Evolutionary conservation across 805 yeast genomes (phyloP).

Genomic region (Sugiyamaella chiloensis): DNA sequence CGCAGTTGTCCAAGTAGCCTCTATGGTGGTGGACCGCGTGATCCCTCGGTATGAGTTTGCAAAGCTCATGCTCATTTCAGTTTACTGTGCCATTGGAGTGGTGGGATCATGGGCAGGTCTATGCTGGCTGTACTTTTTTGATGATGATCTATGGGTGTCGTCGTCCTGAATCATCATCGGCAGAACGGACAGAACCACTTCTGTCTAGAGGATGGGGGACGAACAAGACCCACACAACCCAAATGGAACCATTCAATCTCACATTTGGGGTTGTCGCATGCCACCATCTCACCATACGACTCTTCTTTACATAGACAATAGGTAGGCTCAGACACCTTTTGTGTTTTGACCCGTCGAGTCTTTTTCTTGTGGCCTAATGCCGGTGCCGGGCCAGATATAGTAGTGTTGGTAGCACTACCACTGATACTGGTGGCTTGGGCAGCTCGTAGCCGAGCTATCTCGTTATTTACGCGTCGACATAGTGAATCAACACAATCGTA

Average conservation of each 20-base stretch:
- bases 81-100: conserved; percentile 84
- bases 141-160: conserved; percentile 43
- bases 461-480: conserved; percentile 8
- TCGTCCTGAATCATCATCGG: conserved; percentile 20
- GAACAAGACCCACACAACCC: conserved; percentile 77
- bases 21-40: conserved; percentile 54
- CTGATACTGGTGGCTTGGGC: neutral
- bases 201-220: conserved; percentile 63
- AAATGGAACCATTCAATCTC: conserved; percentile 90
- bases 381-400: neutral
- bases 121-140: conserved; percentile 83
- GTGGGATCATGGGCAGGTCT: conserved; percentile 84
- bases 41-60: conserved; percentile 66
- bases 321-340: conserved; percentile 7
- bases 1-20: conserved; percentile 55
- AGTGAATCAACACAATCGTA: conserved; percentile 14
- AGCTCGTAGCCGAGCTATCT: conserved; percentile 14
- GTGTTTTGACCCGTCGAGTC: neutral
- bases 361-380: neutral
- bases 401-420: neutral
- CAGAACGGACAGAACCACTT: conserved; percentile 74
- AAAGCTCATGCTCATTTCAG: conserved; percentile 76
- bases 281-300: conserved; percentile 77
- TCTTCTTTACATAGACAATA: conserved; percentile 50
- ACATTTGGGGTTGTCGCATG: conserved; percentile 80